phyloP scores from a whole-genome alignment of 2,329 filamentous ascomycete species.

The Aspergillus ibericus region DNA sequence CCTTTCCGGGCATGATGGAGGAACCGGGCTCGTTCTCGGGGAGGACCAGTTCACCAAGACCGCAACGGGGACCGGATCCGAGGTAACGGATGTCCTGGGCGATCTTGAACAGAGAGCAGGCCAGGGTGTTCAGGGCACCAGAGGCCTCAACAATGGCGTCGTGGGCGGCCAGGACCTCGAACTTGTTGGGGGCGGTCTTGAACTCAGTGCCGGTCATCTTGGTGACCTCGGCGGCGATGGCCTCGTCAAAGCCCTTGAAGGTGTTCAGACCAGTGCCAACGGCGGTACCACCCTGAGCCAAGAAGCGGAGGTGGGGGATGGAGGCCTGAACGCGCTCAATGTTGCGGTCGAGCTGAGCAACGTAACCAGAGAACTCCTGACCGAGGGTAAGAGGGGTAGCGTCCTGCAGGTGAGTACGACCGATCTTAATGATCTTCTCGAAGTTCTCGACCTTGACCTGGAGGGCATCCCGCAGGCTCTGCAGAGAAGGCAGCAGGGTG shows the following conservation, averaged over 20 bases:
- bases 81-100: constrained; percentile 97
- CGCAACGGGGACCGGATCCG: constrained; percentile 91
- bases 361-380: constrained; percentile 97
- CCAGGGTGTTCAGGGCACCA: constrained; percentile 89
- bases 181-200: constrained; percentile 97
- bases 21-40: constrained; percentile 98
- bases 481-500: constrained; percentile 78
- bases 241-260: constrained; percentile 92
- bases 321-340: constrained; percentile 81
- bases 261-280: constrained; percentile 98
- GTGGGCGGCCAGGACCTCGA: constrained; percentile 93
- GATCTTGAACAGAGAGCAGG: constrained; percentile 91
- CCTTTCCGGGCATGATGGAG: constrained; percentile 99
- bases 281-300: constrained; percentile 94
- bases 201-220: constrained; percentile 93
- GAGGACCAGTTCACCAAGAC: constrained; percentile 86
- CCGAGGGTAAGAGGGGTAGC: constrained; percentile 92
- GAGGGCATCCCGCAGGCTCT: constrained; percentile 77
- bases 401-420: constrained; percentile 94
- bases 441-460: constrained; percentile 89
- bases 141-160: constrained; percentile 94
- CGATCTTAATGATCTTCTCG: constrained; percentile 97
- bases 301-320: constrained; percentile 78
- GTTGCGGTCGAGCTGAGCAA: constrained; percentile 88
- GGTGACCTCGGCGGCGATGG: constrained; percentile 83